phyloP scores from a whole-genome alignment of 2,329 filamentous ascomycete species.

The Saccharata proteae region DNA sequence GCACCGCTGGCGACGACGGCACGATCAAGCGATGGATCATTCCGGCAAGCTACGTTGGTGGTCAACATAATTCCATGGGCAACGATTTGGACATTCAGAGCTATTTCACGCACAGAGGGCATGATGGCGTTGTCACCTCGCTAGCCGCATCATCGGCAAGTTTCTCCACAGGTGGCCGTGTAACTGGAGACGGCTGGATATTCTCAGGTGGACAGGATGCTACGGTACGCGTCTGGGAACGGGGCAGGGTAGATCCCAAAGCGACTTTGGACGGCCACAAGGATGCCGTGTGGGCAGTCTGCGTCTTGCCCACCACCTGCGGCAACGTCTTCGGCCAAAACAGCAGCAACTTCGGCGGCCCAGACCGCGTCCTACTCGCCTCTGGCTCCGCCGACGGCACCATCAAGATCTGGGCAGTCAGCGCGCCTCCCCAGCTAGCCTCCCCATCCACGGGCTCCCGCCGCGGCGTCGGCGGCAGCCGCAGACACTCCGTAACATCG shows the following conservation, averaged over 20 bases:
- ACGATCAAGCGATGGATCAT: conserved; percentile 96
- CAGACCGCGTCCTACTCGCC: conserved; percentile 79
- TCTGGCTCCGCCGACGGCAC: conserved; percentile 86
- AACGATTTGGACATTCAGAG: conserved; percentile 84
- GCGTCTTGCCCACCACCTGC: conserved; percentile 74
- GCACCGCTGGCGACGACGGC: conserved; percentile 89
- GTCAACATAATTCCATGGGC: conserved; percentile 39
- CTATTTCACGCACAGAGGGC: conserved; percentile 90
- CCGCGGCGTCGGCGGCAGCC: conserved; percentile 58
- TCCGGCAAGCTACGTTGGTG: conserved; percentile 60
- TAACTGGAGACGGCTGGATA: conserved; percentile 90
- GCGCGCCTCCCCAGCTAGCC: conserved; percentile 72
- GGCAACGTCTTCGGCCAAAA: conserved; percentile 66
- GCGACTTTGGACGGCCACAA: conserved; percentile 88
- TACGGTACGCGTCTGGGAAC: conserved; percentile 89
- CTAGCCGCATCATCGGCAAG: conserved; percentile 80
- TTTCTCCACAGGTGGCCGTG: conserved; percentile 79
- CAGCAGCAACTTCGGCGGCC: conserved; percentile 59
- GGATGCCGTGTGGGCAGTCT: conserved; percentile 92
- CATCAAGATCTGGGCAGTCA: conserved; percentile 90
- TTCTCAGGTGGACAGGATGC: conserved; percentile 95
- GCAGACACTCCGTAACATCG: conserved; percentile 86
- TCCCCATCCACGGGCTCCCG: conserved; percentile 66
- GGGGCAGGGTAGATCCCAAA: conserved; percentile 87
- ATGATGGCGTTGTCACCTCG: conserved; percentile 79